Conservation (phyloP, 768 basidiomycete genomes). For the Trametes villosa region DNA sequence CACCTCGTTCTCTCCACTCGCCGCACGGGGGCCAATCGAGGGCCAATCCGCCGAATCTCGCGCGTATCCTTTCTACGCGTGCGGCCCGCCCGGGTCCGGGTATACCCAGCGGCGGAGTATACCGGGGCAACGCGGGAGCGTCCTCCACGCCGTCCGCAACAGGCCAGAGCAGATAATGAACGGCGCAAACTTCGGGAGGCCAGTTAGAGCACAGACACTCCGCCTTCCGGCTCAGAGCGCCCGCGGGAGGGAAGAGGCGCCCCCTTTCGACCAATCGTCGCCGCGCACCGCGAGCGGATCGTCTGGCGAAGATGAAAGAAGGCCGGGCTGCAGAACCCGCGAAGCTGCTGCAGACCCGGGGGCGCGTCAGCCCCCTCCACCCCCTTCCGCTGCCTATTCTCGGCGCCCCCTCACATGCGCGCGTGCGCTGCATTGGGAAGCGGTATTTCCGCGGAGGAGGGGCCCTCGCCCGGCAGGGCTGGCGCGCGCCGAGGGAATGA, state of each 20-base stretch:
- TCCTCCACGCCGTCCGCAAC: no score
- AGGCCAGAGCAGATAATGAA: neutral
- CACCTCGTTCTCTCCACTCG: neutral
- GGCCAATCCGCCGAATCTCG: neutral
- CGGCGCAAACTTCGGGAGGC: neutral
- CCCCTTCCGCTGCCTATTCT: neutral
- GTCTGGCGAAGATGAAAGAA: conserved; percentile 10
- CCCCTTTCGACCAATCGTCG: conserved; percentile 6
- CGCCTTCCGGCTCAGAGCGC: neutral
- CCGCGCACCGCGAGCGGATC: conserved; percentile 1
- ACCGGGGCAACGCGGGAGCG: no score
- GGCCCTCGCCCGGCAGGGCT: neutral
- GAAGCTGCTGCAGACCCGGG: neutral
- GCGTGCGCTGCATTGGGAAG: neutral
- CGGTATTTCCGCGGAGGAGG: neutral
- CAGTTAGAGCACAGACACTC: neutral
- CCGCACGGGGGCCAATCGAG: neutral
- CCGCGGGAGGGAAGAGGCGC: neutral
- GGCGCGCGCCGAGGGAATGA: neutral
- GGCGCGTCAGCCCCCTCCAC: neutral
- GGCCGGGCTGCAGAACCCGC: neutral
- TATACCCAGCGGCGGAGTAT: neutral
- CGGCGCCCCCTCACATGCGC: neutral
- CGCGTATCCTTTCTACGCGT: neutral
- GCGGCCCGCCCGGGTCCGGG: neutral